phyloP scores from a whole-genome alignment of 805 yeast genomes.

The Candida vartiovaarae region DNA sequence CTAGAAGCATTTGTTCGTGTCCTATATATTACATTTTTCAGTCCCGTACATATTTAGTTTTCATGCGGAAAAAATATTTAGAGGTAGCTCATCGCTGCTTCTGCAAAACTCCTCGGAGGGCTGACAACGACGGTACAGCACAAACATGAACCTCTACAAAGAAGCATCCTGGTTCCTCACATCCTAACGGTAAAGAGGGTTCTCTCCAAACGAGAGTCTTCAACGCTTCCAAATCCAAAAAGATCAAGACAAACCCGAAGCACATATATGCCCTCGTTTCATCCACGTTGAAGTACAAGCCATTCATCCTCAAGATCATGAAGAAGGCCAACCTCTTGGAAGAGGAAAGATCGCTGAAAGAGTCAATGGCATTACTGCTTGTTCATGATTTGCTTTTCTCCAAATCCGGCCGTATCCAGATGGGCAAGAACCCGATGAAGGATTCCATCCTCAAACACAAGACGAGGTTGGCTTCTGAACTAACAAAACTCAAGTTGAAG shows the following conservation, averaged over 20 bases:
- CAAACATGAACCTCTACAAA: conserved; percentile 24
- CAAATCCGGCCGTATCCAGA: conserved; percentile 72
- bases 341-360: conserved; percentile 44
- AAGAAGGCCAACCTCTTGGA: conserved; percentile 60
- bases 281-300: conserved; percentile 68
- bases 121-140: too few relatives aligned
- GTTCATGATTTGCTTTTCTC: conserved; percentile 79
- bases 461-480: conserved; percentile 76
- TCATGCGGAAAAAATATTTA: too few relatives aligned
- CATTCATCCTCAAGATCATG: conserved; percentile 55
- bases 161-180: conserved; percentile 28
- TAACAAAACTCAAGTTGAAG: conserved; percentile 68
- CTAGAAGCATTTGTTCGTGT: too few relatives aligned
- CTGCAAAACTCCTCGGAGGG: too few relatives aligned
- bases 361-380: conserved; percentile 51
- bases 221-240: conserved; percentile 38
- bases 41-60: too few relatives aligned
- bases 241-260: conserved; percentile 62
- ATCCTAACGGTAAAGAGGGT: conserved; percentile 37
- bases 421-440: conserved; percentile 83
- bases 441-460: conserved; percentile 73
- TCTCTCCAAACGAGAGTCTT: conserved; percentile 49
- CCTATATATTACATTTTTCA: too few relatives aligned
- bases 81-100: too few relatives aligned
- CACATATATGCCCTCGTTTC: conserved; percentile 81